Evolutionary conservation across 495 filamentous ascomycete species (phyloP).

Genomic region (Trichoderma parareesei): DNA sequence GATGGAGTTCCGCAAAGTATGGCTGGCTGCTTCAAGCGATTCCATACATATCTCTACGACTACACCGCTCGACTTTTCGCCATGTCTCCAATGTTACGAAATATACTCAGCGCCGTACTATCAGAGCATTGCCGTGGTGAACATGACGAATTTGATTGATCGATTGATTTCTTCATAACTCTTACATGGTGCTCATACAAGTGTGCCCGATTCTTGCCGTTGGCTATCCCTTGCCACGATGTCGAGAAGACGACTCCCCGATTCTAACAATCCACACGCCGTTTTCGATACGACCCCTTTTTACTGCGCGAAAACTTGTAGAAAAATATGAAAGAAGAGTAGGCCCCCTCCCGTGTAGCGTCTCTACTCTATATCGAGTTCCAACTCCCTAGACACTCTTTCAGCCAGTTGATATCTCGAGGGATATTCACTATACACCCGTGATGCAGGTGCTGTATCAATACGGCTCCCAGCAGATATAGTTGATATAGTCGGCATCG

Average conservation of each 20-base stretch:
- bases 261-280: too few species aligned
- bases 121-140: not conserved
- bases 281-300: not conserved
- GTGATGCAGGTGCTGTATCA: not conserved
- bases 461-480: not conserved
- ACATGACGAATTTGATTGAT: not conserved
- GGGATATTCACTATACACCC: not conserved
- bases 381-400: not conserved
- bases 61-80: conserved; percentile 10
- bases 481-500: not conserved
- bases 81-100: not conserved
- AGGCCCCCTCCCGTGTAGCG: too few species aligned
- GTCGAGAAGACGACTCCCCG: too few species aligned
- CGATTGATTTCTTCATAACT: too few species aligned
- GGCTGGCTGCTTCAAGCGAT: not conserved
- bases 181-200: too few species aligned
- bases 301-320: not conserved
- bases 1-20: not conserved
- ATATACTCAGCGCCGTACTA: not conserved
- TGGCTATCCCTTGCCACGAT: too few species aligned
- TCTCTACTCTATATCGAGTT: not conserved
- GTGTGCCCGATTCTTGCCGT: too few species aligned
- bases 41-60: not conserved
- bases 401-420: not conserved
- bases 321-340: too few species aligned